These are phyloP conservation scores for Bromus sterilis DNA, from an alignment of 176 grass and related monocot species.

Conservation along the genomic window DNA sequence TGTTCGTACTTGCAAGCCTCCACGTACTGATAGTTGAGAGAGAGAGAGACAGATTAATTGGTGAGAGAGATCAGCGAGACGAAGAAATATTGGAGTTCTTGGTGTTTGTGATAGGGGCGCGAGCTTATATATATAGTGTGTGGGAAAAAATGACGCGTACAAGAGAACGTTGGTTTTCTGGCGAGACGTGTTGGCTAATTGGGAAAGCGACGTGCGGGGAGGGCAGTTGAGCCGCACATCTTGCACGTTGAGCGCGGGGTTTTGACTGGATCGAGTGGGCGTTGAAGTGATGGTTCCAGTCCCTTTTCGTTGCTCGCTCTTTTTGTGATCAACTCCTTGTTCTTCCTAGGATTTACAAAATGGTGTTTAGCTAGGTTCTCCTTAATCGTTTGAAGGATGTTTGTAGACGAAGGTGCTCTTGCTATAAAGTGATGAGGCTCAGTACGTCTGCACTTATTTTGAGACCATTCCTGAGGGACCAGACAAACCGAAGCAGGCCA, in stretches of 20 bases:
- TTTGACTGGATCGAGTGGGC: conserved; percentile 27
- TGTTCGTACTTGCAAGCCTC: background rate
- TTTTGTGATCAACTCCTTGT: background rate
- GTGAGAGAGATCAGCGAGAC: background rate
- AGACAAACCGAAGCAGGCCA: too few relatives aligned
- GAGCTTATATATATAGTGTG: conserved; percentile 17
- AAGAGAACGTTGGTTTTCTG: conserved; percentile 20
- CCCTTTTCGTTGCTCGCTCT: background rate
- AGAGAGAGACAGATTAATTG: background rate
- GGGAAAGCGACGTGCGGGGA: background rate
- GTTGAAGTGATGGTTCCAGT: conserved; percentile 4
- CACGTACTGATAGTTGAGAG: background rate
- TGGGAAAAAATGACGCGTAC: background rate
- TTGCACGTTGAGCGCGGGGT: conserved; percentile 27
- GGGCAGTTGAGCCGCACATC: background rate
- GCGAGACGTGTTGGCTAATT: conserved; percentile 24
- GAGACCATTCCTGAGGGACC: too few relatives aligned
- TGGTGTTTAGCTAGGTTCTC: background rate
- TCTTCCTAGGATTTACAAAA: background rate
- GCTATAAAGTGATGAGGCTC: too few relatives aligned
- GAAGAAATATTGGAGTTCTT: background rate
- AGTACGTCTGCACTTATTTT: too few relatives aligned
- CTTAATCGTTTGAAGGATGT: background rate
- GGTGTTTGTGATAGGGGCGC: background rate
- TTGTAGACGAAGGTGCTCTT: too few relatives aligned